Evolutionary conservation across 108 stramenopile species (phyloP), one percentile per base, ranked within the genome.

Genomic region (Craspedostauros australis): DNA sequence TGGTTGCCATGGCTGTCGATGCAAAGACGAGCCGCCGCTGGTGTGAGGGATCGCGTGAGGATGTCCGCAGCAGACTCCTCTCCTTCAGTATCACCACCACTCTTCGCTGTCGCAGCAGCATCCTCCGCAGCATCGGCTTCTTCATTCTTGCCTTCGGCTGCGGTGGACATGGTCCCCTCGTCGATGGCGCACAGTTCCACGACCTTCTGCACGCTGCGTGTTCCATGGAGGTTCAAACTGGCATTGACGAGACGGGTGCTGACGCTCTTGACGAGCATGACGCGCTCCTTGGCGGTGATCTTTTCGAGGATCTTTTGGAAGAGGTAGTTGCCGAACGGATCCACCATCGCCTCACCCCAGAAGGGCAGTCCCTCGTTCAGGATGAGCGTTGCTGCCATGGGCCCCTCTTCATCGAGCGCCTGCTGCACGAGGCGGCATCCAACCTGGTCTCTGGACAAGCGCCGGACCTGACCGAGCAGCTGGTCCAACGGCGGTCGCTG

Each of bases 1-100:
- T 98, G 97, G 61, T 98, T 98, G 41, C 97, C 97, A 46, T 98
- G 95, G 43, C 94, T 93, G 64, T 96, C 95, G 59, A 96, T 92
- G 63, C 95, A 95, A 15, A 98, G 79, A 38, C 93, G 77, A 18
- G 95, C 95, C 12, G 95, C 95, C 50, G 90, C 82, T 2, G 93
- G 94, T 15, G 72, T 70, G 20, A 98, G 73, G 4, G 91, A 72
- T 24, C 66, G 64, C 0, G 90, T 92, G 39, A 97, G 57, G 29
- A 93, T 69, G 43, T 84, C 82, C 18, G 94, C 81, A 4, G 91
- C 84, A 0, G 83, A 66, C 41, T 85, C 82, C 38, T 66, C 66
- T 44, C 54, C 68, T 16, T 71, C 64, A 16, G 34, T 57, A 11
- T 51, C 39, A 8, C 45, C 60, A n/a, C n/a, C n/a, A n/a, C n/a